Conservation (phyloP, 176 grass and related monocot genomes). For the Oryza longistaminata region DNA sequence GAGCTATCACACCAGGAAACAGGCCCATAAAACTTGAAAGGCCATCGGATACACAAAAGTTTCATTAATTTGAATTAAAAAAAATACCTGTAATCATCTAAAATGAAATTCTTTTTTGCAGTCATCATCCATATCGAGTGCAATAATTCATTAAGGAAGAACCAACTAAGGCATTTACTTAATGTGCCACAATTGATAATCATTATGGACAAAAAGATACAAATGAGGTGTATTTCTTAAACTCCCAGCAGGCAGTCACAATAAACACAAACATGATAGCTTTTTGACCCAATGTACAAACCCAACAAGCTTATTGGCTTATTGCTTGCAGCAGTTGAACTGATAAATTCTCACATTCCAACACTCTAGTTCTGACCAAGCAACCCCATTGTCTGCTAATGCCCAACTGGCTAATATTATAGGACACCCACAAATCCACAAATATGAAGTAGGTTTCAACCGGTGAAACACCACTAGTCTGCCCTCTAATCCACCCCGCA, state of each 20-base stretch:
- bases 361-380: constrained; percentile 20
- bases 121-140: neutral
- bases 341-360: constrained; percentile 1
- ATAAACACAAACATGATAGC: neutral
- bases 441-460: constrained; percentile 40
- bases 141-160: neutral
- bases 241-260: neutral
- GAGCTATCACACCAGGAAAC: neutral
- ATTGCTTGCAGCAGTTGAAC: neutral
- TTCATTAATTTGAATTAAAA: constrained; percentile 9
- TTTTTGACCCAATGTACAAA: neutral
- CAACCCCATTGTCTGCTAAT: neutral
- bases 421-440: neutral
- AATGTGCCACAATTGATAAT: constrained; percentile 1
- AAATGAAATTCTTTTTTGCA: constrained; percentile 9
- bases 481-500: constrained; percentile 17
- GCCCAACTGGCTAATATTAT: constrained; percentile 9
- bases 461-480: constrained; percentile 23
- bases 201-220: neutral
- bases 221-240: neutral
- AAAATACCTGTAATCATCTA: neutral
- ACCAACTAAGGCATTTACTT: neutral
- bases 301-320: neutral
- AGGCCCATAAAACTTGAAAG: neutral
- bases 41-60: constrained; percentile 9